phyloP scores from a whole-genome alignment of 2,329 filamentous ascomycete species.

The Tympanopsis confertula region DNA sequence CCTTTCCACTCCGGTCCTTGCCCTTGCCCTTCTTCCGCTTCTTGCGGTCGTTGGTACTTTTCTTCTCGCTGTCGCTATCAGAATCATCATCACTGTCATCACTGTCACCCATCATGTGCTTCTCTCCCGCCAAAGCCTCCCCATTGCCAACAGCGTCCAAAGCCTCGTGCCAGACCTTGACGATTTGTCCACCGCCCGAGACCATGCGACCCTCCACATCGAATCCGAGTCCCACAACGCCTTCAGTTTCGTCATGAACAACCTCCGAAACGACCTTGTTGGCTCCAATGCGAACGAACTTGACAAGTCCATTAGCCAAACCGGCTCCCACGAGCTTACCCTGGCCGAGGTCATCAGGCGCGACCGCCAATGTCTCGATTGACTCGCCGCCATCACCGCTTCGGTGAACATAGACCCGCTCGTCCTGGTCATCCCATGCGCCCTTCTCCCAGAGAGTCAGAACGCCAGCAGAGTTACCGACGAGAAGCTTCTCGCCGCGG shows the following conservation, averaged over 20 bases:
- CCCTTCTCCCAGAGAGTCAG: constrained; percentile 90
- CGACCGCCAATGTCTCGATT: constrained; percentile 63
- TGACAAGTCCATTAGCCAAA: constrained; percentile 67
- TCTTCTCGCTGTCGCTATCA: constrained; percentile 31
- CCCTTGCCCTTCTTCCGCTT: constrained; percentile 25
- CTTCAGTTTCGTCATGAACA: constrained; percentile 73
- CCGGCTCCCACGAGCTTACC: constrained; percentile 71
- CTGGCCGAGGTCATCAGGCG: constrained; percentile 59
- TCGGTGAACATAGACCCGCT: constrained; percentile 67
- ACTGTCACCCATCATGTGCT: constrained; percentile 31
- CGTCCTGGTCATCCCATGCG: constrained; percentile 89
- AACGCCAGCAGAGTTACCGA: constrained; percentile 66
- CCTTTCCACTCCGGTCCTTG: constrained; percentile 22
- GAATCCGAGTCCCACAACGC: constrained; percentile 70
- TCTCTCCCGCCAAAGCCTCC: constrained; percentile 32
- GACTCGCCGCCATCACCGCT: constrained; percentile 58
- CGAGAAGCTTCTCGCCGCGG: constrained; percentile 65
- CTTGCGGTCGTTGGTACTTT: constrained; percentile 29
- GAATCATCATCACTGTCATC: constrained; percentile 24
- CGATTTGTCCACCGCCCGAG: constrained; percentile 70
- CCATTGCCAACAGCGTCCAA: constrained; percentile 33
- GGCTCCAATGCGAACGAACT: constrained; percentile 62
- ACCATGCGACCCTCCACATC: constrained; percentile 80
- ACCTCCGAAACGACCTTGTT: constrained; percentile 60
- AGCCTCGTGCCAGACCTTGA: constrained; percentile 84